A percentile compares a stretch with the other conserved stretches of the same genome.
Conservation (phyloP, 2,329 filamentous ascomycete species). For the Basipetospora chlamydospora region DNA sequence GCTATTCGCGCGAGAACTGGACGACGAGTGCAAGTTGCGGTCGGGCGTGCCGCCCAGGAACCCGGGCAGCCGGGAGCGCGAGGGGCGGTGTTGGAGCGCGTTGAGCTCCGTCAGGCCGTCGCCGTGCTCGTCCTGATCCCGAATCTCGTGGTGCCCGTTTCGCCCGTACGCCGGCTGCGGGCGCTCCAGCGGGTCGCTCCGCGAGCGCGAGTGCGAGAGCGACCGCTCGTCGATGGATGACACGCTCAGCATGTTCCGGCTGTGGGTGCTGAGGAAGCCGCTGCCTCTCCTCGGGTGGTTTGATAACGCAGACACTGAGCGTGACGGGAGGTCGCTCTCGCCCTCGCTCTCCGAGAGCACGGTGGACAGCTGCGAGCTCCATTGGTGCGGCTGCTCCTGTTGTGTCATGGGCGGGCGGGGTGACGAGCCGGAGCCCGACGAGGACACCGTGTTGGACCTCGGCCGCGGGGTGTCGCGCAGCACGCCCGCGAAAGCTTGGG, state of each 20-base stretch:
- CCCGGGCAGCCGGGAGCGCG: constrained; percentile 36
- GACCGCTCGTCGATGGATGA: constrained; percentile 33
- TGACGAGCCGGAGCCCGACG: constrained; percentile 4
- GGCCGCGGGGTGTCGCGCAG: constrained; percentile 2
- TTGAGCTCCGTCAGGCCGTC: constrained; percentile 49
- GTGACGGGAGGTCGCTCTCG: constrained; percentile 33
- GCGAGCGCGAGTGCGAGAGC: constrained; percentile 23
- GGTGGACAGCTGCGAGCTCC: constrained; percentile 50
- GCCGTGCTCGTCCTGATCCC: constrained; percentile 48
- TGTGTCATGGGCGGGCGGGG: constrained; percentile 23
- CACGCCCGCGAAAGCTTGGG: constrained; percentile 14
- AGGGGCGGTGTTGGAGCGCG: constrained; percentile 35
- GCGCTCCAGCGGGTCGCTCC: constrained; percentile 32
- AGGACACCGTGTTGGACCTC: not conserved
- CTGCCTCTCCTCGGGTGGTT: constrained; percentile 27
- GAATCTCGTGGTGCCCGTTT: constrained; percentile 24
- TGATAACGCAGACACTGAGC: constrained; percentile 18
- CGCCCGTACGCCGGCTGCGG: constrained; percentile 27
- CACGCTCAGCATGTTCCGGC: constrained; percentile 41
- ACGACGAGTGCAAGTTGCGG: constrained; percentile 35
- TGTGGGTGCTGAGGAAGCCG: constrained; percentile 34
- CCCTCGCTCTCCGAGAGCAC: constrained; percentile 48
- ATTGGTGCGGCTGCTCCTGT: constrained; percentile 37
- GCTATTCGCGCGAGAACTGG: constrained; percentile 32
- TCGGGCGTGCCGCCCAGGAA: constrained; percentile 36